Base-by-base conservation (phyloP, 1,284 basidiomycete genomes). In the Chondrostereum purpureum region DNA sequence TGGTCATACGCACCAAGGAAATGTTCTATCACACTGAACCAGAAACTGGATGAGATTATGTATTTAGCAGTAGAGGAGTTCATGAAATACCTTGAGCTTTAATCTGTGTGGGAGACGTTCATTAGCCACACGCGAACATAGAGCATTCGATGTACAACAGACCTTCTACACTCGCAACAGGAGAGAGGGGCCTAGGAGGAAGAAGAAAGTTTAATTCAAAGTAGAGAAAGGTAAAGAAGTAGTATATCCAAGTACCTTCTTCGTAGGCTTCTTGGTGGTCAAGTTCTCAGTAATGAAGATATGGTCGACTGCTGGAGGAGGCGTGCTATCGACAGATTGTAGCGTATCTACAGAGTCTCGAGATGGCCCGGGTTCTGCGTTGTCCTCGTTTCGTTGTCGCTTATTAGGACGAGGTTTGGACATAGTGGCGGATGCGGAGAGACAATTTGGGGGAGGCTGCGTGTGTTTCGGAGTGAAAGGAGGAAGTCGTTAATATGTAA, bases 151-250 rank as follows among this genome's bases (percentile, higher is more conserved):
- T n/a, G n/a, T 45, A 17, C 20, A 37, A 21, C 67, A 44, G 42
- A 72, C 78, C 77, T 69, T 58, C 78, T 61, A 56, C 78, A 80
- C 58, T 81, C 78, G 43, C 76, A 78, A 52, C 78, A 80, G 0
- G 72, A 75, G 5, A 75, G 60, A 12, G 73, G 69, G 36, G 70
- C 65, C 66, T 74, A 39, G 14, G n/a, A n/a, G n/a, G n/a, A n/a
- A n/a, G n/a, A n/a, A 44, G 12, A 20, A 35, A 39, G 44, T 3
- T 37, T 19, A n/a, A n/a, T n/a, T 46, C 21, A 39, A 42, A 23
- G 39, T 19, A n/a, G 19, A 13, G 23, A 20, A 18, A 38, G 5
- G 19, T 31, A 44, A 19, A 16, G 20, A 23, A 44, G 43, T 16
- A 35, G 38, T 22, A 33, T 39, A n/a, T 19, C 2, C 27, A 49